Conservation (phyloP, 2,329 filamentous ascomycete genomes). For the Fusarium avenaceum region DNA sequence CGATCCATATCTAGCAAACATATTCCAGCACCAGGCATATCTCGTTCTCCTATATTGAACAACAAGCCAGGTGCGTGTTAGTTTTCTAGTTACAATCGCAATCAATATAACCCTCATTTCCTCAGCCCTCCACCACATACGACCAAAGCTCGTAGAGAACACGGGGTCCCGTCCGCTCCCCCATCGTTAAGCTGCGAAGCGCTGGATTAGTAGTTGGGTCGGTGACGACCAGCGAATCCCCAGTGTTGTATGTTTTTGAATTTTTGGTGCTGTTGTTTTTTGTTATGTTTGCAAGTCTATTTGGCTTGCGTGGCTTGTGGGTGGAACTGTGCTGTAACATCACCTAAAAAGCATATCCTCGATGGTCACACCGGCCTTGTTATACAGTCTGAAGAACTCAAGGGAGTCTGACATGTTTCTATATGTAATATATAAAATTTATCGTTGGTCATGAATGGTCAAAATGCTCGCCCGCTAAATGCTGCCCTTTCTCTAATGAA, state of each 20-base stretch:
- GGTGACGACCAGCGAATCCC: constrained; percentile 20
- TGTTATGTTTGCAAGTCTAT: too few relatives aligned
- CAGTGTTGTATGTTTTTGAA: constrained; percentile 8
- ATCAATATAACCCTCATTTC: neutral
- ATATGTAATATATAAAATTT: neutral
- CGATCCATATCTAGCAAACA: too few relatives aligned
- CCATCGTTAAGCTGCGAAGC: constrained; percentile 17
- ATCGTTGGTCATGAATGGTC: neutral
- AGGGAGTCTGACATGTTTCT: neutral
- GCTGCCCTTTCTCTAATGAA: neutral
- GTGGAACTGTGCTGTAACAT: too few relatives aligned
- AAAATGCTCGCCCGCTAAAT: constrained; percentile 16
- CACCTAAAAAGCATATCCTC: too few relatives aligned
- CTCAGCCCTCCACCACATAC: neutral
- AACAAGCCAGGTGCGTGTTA: too few relatives aligned
- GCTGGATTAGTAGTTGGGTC: constrained; percentile 15
- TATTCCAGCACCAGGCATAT: too few relatives aligned
- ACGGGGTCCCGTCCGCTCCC: constrained; percentile 16
- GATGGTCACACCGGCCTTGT: neutral
- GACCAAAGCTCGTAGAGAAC: constrained; percentile 22
- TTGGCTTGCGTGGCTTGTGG: too few relatives aligned
- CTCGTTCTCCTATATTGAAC: too few relatives aligned
- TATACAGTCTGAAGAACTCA: neutral
- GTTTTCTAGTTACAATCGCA: too few relatives aligned
- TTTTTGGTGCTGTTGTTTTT: neutral